Percentiles rank a stretch among this genome's conserved stretches.
Evolutionary conservation across 768 basidiomycete genomes (phyloP).

Genomic region (Sutorius australiensis): DNA sequence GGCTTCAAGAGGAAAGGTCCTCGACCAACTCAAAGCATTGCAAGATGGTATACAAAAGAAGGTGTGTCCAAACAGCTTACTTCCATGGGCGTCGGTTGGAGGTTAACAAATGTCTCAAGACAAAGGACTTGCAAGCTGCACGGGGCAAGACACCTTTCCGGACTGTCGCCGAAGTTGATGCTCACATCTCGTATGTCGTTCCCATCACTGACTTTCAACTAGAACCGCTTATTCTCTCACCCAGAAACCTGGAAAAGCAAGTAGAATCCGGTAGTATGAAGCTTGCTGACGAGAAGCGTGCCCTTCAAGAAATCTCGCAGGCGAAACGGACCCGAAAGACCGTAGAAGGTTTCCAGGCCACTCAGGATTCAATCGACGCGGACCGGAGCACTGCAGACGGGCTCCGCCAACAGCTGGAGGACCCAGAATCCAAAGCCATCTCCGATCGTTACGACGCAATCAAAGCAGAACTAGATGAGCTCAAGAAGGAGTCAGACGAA

Average conservation of each 20-base stretch:
- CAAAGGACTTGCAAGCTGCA: slow-evolving; percentile 81
- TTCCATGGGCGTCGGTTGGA: not conserved
- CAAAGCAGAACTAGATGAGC: slow-evolving; percentile 77
- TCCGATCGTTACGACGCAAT: slow-evolving; percentile 80
- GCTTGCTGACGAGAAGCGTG: slow-evolving; percentile 92
- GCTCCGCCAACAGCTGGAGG: slow-evolving; percentile 79
- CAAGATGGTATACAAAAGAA: slow-evolving; percentile 82
- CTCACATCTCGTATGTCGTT: slow-evolving; percentile 69
- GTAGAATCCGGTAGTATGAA: slow-evolving; percentile 91
- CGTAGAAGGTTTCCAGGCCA: slow-evolving; percentile 77
- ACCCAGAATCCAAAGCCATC: slow-evolving; percentile 81
- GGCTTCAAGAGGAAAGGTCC: slow-evolving; percentile 59
- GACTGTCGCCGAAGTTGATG: slow-evolving; percentile 81
- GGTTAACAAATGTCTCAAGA: slow-evolving; percentile 39
- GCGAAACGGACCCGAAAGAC: slow-evolving; percentile 65
- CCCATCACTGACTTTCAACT: not conserved
- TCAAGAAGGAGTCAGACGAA: slow-evolving; percentile 86
- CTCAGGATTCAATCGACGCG: slow-evolving; percentile 77
- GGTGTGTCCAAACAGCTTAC: slow-evolving; percentile 37
- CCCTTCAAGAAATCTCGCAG: slow-evolving; percentile 82
- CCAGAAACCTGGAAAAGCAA: slow-evolving; percentile 79
- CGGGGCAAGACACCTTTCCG: slow-evolving; percentile 78
- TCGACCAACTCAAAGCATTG: slow-evolving; percentile 74
- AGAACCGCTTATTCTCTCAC: slow-evolving; percentile 4
- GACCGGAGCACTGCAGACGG: slow-evolving; percentile 74